phyloP scores from a whole-genome alignment of 208 protist species.

The Histomonas meleagridis region DNA sequence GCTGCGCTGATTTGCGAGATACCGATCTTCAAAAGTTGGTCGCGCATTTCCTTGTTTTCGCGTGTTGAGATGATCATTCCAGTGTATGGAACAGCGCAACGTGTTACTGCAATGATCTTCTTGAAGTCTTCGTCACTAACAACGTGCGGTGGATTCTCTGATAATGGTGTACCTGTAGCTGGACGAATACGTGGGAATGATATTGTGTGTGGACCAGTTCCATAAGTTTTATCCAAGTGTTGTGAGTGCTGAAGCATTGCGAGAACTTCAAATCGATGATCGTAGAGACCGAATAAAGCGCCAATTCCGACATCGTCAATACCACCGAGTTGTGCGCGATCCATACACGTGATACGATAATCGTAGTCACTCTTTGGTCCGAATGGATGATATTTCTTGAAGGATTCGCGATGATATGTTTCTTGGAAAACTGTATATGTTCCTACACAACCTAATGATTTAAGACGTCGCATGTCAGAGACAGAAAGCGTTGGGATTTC shows the following conservation, averaged over 20 bases:
- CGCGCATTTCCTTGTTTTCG: constrained; percentile 48
- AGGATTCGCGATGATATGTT: constrained; percentile 55
- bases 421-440: constrained; percentile 57
- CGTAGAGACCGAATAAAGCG: constrained; percentile 52
- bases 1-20: constrained; percentile 54
- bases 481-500: constrained; percentile 54
- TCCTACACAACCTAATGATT: constrained; percentile 50
- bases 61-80: constrained; percentile 56
- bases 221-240: constrained; percentile 49
- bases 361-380: constrained; percentile 55
- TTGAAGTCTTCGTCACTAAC: constrained; percentile 54
- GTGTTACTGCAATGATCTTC: constrained; percentile 52
- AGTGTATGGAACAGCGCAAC: constrained; percentile 54
- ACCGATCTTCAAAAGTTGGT: constrained; percentile 49
- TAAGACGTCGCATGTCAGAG: constrained; percentile 51
- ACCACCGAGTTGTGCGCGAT: constrained; percentile 47
- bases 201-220: constrained; percentile 54
- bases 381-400: constrained; percentile 49
- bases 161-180: constrained; percentile 45
- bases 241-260: constrained; percentile 51
- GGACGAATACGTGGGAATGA: constrained; percentile 52
- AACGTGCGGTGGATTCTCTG: constrained; percentile 42
- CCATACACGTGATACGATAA: constrained; percentile 49
- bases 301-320: constrained; percentile 56
- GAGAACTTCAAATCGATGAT: constrained; percentile 53